A percentile compares a stretch with the other conserved stretches of the same genome.
These are phyloP conservation scores for Petunia axillaris DNA, from an alignment of 257 asterid genomes.

Conservation along the genomic window DNA sequence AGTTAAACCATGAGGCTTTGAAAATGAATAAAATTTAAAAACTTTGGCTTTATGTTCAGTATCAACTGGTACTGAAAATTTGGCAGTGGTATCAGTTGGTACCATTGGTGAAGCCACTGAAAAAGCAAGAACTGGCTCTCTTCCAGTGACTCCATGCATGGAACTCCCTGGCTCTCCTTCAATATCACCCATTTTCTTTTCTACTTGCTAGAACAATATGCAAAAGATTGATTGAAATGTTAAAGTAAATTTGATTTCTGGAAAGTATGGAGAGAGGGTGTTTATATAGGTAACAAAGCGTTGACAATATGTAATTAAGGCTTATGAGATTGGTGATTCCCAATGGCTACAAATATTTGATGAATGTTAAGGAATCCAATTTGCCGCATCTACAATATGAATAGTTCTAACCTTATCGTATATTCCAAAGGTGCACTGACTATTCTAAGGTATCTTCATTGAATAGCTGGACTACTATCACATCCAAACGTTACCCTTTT, in stretches of 20 bases:
- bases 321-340: not conserved
- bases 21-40: slow-evolving; percentile 54
- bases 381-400: slow-evolving; percentile 34
- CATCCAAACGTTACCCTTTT: not conserved
- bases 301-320: not conserved
- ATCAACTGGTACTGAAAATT: slow-evolving; percentile 61
- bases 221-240: not conserved
- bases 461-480: not conserved
- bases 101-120: slow-evolving; percentile 54
- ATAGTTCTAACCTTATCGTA: slow-evolving; percentile 23
- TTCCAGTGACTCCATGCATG: slow-evolving; percentile 56
- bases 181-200: slow-evolving; percentile 20
- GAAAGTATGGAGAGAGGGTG: not conserved
- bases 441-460: not conserved
- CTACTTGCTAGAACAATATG: not conserved
- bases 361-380: slow-evolving; percentile 19
- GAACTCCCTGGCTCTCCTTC: slow-evolving; percentile 55
- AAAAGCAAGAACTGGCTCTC: slow-evolving; percentile 39
- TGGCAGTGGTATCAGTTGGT: slow-evolving; percentile 51
- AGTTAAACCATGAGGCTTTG: slow-evolving; percentile 62
- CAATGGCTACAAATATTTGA: not conserved
- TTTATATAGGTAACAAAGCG: not conserved
- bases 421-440: slow-evolving; percentile 36
- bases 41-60: slow-evolving; percentile 63
- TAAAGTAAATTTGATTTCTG: no score